A percentile compares a stretch with the other conserved stretches of the same genome.
Conservation (phyloP, 1,139 yeast species). For the Waltiozyma solani region DNA sequence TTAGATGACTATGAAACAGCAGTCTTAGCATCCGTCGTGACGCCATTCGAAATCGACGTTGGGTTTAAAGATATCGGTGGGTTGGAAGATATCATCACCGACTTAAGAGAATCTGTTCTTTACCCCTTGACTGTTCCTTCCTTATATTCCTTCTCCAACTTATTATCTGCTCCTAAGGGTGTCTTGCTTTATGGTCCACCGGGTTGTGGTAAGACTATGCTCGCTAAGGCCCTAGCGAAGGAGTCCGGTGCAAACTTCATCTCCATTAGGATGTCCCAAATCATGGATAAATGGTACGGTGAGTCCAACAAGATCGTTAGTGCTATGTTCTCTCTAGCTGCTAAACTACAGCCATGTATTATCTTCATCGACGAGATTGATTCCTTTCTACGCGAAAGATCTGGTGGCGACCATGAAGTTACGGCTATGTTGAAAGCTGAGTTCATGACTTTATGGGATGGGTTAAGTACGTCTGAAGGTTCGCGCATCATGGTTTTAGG, state of each 20-base stretch:
- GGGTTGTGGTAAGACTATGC: constrained; percentile 96
- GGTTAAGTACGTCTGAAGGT: constrained; percentile 61
- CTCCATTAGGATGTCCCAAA: constrained; percentile 85
- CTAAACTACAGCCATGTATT: constrained; percentile 87
- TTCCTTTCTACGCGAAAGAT: constrained; percentile 82
- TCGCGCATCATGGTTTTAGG: constrained; percentile 74
- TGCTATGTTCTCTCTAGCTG: constrained; percentile 85
- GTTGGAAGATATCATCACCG: constrained; percentile 69
- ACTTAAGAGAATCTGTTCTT: constrained; percentile 77
- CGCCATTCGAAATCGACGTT: constrained; percentile 74
- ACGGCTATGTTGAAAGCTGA: constrained; percentile 93
- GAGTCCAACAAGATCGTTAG: constrained; percentile 92
- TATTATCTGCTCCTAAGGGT: constrained; percentile 87
- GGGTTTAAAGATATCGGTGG: constrained; percentile 86
- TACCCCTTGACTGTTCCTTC: constrained; percentile 78
- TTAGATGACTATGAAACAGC: constrained; percentile 72
- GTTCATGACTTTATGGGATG: constrained; percentile 98
- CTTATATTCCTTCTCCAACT: constrained; percentile 49
- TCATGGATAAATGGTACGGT: constrained; percentile 98
- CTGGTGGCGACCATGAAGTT: constrained; percentile 86
- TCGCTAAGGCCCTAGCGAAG: constrained; percentile 90
- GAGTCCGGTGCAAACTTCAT: constrained; percentile 91
- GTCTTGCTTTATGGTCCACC: constrained; percentile 94
- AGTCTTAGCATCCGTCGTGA: constrained; percentile 66
- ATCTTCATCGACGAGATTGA: constrained; percentile 95